Base-by-base conservation (phyloP, 176 grass and related monocot genomes). In the Bolboschoenus planiculmis region DNA sequence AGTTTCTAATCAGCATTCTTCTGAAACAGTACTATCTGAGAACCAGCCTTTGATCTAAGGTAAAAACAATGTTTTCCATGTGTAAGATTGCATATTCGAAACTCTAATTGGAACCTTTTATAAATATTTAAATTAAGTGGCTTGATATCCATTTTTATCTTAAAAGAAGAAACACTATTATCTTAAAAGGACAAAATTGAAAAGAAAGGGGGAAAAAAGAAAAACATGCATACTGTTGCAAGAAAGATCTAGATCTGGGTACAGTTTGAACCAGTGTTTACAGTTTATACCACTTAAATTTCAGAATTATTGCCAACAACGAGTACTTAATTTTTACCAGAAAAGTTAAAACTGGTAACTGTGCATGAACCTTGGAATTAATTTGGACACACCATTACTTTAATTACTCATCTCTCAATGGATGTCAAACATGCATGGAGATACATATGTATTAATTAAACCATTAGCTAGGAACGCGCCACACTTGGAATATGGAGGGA, bases 401-500 rank as follows among this genome's bases (percentile, higher is more conserved):
- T 18, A 4, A 65, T 6, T 36, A 66, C 23, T 58, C 6, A 59
- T 59, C 43, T 73, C 24, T 44, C 42, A 48, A 51, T 3, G 16
- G 36, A 70, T 70, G 36, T 64, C 53, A 55, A 20, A 11, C 65
- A 42, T 42, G 23, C 16, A 70, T n/a, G 18, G 0, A 18, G 43
- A 26, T 46, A 10, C 68, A 44, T 47, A 27, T 44, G 11, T 73
- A 73, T 71, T n/a, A n/a, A n/a, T 73, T 47, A 47, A 73, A 47
- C 21, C 68, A 47, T 23, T n/a, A n/a, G n/a, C 34, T 47, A 44
- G n/a, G 39, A 46, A 13, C 39, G 67, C 76, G 53, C 55, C 78
- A 80, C 59, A 18, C 78, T 37, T 58, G 18, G 78, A n/a, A 54
- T 36, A 42, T 80, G 78, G 78, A 80, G 33, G 48, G 63, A 58